Percentiles rank a stretch among this genome's conserved stretches.
phyloP scores from a whole-genome alignment of 805 yeast species.

The Metschnikowia rubicola region DNA sequence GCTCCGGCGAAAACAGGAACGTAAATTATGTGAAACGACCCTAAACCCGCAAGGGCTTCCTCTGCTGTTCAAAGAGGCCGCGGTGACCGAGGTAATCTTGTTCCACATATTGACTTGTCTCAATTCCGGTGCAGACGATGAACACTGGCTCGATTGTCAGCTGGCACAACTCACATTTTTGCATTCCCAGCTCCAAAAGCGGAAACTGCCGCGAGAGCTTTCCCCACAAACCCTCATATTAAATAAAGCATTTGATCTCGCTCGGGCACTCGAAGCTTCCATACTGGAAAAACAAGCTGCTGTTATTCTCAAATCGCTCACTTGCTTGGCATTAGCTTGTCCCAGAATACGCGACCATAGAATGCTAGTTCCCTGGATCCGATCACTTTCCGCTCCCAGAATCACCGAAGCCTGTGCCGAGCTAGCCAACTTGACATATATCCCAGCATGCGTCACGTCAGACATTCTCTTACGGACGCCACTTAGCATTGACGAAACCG shows the following conservation, averaged over 20 bases:
- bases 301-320: not conserved
- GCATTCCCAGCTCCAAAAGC: not conserved
- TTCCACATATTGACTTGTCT: conserved; percentile 16
- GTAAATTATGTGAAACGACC: not conserved
- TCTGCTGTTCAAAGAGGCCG: conserved; percentile 1
- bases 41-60: conserved; percentile 7
- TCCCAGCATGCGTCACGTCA: conserved; percentile 38
- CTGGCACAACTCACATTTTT: conserved; percentile 4
- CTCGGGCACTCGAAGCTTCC: not conserved
- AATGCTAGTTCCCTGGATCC: conserved; percentile 26
- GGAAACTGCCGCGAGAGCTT: not conserved
- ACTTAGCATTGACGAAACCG: conserved; percentile 25
- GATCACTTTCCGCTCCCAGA: conserved; percentile 28
- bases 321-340: conserved; percentile 6
- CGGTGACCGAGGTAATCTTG: conserved; percentile 12
- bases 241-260: not conserved
- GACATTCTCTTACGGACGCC: conserved; percentile 41
- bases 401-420: conserved; percentile 32
- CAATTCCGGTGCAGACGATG: conserved; percentile 5
- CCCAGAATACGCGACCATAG: not conserved
- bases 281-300: not conserved
- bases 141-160: conserved; percentile 12
- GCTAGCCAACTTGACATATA: conserved; percentile 24
- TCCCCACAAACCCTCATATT: not conserved
- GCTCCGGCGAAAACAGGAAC: conserved; percentile 14